Conservation (phyloP, 225 moss, liverwort and hornwort species). For the Rhytidiadelphus loreus region DNA sequence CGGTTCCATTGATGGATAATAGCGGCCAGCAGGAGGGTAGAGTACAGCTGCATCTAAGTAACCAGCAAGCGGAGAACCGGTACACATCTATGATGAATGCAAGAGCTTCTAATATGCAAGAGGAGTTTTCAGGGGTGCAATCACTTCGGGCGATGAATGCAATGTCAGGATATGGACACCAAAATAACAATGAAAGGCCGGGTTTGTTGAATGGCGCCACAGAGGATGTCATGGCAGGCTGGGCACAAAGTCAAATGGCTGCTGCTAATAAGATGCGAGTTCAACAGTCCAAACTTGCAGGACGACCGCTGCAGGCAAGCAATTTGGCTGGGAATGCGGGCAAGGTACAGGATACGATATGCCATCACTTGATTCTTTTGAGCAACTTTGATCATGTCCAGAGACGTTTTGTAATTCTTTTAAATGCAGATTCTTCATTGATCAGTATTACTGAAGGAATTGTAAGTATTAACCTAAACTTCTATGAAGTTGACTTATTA, state of each 20-base stretch:
- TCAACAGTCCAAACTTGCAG: slow-evolving; percentile 42
- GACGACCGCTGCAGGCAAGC: slow-evolving; percentile 17
- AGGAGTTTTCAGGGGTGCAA: slow-evolving; percentile 24
- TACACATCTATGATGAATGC: slow-evolving; percentile 20
- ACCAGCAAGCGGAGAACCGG: slow-evolving; percentile 36
- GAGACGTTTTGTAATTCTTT: not conserved
- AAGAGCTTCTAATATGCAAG: slow-evolving; percentile 14
- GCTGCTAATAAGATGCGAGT: slow-evolving; percentile 27
- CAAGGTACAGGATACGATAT: slow-evolving; percentile 15
- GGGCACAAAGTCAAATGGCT: slow-evolving; percentile 54
- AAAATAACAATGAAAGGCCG: slow-evolving; percentile 12
- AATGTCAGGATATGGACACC: slow-evolving; percentile 20
- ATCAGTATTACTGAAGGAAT: not conserved
- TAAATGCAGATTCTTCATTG: not conserved
- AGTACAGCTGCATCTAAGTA: slow-evolving; percentile 42
- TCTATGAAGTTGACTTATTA: not conserved
- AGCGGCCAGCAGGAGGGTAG: slow-evolving; percentile 30
- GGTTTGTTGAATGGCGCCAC: slow-evolving; percentile 23
- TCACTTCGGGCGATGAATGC: slow-evolving; percentile 20
- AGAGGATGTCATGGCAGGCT: slow-evolving; percentile 41
- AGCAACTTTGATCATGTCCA: not conserved
- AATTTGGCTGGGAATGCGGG: slow-evolving; percentile 20
- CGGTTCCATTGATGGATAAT: slow-evolving; percentile 14
- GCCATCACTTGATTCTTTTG: not conserved
- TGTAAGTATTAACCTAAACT: not conserved